phyloP scores from a whole-genome alignment of 495 filamentous ascomycete genomes.

The Annulohypoxylon stygium region DNA sequence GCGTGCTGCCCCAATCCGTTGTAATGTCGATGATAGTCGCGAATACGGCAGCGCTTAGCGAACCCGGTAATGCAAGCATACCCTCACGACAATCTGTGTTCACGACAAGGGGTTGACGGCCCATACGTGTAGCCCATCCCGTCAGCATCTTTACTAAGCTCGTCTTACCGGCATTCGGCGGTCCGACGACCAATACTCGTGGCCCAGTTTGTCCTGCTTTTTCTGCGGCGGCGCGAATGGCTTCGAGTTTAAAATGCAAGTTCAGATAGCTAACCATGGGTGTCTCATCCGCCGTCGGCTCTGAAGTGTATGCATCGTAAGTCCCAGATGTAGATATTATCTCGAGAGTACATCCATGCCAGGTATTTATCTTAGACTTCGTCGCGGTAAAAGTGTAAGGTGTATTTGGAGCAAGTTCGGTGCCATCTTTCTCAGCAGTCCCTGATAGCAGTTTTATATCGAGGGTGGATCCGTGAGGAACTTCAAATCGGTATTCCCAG shows the following conservation, averaged over 20 bases:
- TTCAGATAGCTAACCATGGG: constrained; percentile 87
- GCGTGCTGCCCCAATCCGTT: constrained; percentile 91
- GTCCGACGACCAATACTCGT: constrained; percentile 85
- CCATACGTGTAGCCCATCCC: constrained; percentile 81
- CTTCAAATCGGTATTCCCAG: constrained; percentile 93
- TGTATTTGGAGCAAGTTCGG: constrained; percentile 85
- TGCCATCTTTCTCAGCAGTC: constrained; percentile 95
- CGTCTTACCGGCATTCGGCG: constrained; percentile 86
- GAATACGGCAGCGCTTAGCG: constrained; percentile 84
- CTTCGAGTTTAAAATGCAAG: constrained; percentile 86
- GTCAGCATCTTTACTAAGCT: constrained; percentile 84
- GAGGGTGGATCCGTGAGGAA: constrained; percentile 73
- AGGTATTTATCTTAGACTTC: constrained; percentile 90
- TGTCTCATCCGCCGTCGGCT: constrained; percentile 87
- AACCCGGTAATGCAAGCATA: constrained; percentile 86
- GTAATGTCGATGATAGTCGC: constrained; percentile 88
- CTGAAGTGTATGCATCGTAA: constrained; percentile 64
- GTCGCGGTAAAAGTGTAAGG: constrained; percentile 85
- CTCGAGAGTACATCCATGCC: constrained; percentile 88
- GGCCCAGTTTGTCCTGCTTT: constrained; percentile 71
- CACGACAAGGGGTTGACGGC: constrained; percentile 83
- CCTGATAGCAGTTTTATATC: constrained; percentile 73
- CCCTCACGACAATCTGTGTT: constrained; percentile 90
- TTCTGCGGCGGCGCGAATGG: constrained; percentile 67
- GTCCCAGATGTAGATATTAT: constrained; percentile 68